These are phyloP conservation scores for Saccharomycopsis oosterbeekiorum DNA, from an alignment of 805 yeast genomes.

Conservation along the genomic window DNA sequence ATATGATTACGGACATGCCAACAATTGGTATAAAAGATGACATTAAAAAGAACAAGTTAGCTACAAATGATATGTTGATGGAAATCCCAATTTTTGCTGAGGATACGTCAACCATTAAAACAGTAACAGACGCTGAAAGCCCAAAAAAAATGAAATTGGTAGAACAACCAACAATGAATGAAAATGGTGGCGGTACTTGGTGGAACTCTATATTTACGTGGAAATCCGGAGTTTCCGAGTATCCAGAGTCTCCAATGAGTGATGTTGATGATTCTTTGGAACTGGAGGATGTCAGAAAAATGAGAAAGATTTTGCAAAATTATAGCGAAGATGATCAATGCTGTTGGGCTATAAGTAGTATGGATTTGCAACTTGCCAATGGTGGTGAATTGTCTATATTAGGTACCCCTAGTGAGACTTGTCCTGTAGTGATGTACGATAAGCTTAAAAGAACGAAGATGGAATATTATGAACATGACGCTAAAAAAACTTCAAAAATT, in stretches of 20 bases:
- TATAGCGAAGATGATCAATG: background rate
- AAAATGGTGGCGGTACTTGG: slow-evolving; percentile 1
- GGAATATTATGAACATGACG: slow-evolving; percentile 1
- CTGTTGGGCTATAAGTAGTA: slow-evolving; percentile 15
- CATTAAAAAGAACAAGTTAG: background rate
- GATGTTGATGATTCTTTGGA: slow-evolving; percentile 11
- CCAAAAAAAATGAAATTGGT: background rate
- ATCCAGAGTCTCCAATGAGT: background rate
- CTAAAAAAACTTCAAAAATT: background rate
- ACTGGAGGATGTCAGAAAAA: slow-evolving; percentile 8
- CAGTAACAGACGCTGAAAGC: background rate
- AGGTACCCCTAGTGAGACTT: slow-evolving; percentile 12
- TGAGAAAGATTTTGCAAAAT: slow-evolving; percentile 7
- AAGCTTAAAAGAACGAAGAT: slow-evolving; percentile 7
- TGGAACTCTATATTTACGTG: slow-evolving; percentile 17
- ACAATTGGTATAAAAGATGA: background rate
- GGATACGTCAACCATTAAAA: background rate
- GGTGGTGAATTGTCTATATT: slow-evolving; percentile 14
- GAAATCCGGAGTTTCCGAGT: slow-evolving; percentile 2
- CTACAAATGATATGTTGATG: background rate
- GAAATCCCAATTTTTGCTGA: background rate
- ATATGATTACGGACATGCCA: background rate
- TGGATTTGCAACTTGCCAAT: slow-evolving; percentile 3
- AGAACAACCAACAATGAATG: background rate
- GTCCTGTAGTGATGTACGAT: slow-evolving; percentile 9